Base-by-base conservation (phyloP, 2,329 filamentous ascomycete species). In the Aspergillus tamarii region DNA sequence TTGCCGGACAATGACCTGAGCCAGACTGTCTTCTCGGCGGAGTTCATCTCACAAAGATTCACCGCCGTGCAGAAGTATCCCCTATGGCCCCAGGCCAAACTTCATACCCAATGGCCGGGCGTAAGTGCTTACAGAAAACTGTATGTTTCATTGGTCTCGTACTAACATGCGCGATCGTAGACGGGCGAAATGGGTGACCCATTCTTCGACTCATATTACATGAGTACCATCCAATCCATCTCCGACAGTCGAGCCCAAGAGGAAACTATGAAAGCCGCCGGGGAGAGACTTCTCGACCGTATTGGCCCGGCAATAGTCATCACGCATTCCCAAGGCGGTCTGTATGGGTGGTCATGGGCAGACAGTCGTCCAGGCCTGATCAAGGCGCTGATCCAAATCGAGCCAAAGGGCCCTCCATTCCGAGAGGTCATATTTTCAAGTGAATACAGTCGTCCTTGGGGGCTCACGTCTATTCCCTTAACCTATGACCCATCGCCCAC, bases 371-470 rank as follows among this genome's bases (percentile, higher is more conserved):
- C 86, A 0, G 67, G 80, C 0, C 73, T 83, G 0, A 81, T 87
- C 1, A 80, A 79, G 26, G 81, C 75, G 0, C 79, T 87, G 21
- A 72, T 88, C 2, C 77, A 81, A 1, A 66, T 88, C 12, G 86
- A 88, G 67, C 85, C 85, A 0, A 71, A 76, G 4, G 85, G 85
- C 0, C 85, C 85, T 1, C 85, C 43, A 68, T 72, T 60, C 43
- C 45, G 59, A n/a, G 52, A 65, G 48, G 53, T 60, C 8, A 36
- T 64, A 30, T 70, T 71, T 55, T 63, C 64, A 12, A 63, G 43
- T 43, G 30, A 21, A 11, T 57, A 62, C 2, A 64, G 64, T 11
- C 64, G 67, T 1, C 59, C 66, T 11, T 72, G 60, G 14, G 70
- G 70, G 1, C 58, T 72, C n/a, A 70, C 70, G 0, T 61, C 68